Evolutionary conservation across 164 flowering plant genomes (phyloP).

Genomic region (Umbilicus rupestris): DNA sequence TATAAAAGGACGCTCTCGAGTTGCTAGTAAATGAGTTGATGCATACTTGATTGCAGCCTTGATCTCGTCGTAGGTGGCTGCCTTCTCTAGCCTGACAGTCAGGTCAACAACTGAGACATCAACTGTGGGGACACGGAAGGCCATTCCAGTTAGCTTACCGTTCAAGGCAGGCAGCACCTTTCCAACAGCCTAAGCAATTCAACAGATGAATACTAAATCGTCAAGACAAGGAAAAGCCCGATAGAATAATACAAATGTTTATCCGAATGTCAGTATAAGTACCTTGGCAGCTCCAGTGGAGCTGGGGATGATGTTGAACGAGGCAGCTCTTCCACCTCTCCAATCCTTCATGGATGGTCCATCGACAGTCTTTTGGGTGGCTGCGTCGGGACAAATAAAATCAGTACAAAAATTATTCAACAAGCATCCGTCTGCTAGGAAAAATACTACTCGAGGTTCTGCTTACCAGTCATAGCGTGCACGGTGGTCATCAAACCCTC

Average conservation of each 20-base stretch:
- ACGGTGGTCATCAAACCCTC: slow-evolving; percentile 12
- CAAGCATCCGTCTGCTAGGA: background rate
- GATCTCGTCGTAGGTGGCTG: slow-evolving; percentile 7
- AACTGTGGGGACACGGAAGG: slow-evolving; percentile 12
- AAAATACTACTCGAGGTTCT: background rate
- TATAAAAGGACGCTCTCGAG: background rate
- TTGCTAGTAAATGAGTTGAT: background rate
- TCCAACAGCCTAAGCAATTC: slow-evolving; percentile 5
- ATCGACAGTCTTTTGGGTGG: slow-evolving; percentile 17
- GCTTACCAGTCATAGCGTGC: slow-evolving; percentile 7
- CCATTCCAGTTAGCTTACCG: slow-evolving; percentile 10
- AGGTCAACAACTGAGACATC: slow-evolving; percentile 12
- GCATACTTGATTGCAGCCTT: slow-evolving; percentile 11
- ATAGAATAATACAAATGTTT: background rate
- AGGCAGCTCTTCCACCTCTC: slow-evolving; percentile 17
- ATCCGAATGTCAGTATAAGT: background rate
- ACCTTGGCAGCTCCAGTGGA: slow-evolving; percentile 16
- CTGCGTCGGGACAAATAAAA: background rate
- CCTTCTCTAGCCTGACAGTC: slow-evolving; percentile 9
- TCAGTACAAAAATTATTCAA: background rate
- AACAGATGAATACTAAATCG: background rate
- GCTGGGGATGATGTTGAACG: slow-evolving; percentile 16
- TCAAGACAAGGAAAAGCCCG: too few species aligned
- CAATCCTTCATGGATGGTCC: slow-evolving; percentile 14
- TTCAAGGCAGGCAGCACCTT: slow-evolving; percentile 9